Evolutionary conservation across 2,329 filamentous ascomycete species (phyloP), one percentile per base, ranked within the genome.

Genomic region (Lasiodiplodia sp.): DNA sequence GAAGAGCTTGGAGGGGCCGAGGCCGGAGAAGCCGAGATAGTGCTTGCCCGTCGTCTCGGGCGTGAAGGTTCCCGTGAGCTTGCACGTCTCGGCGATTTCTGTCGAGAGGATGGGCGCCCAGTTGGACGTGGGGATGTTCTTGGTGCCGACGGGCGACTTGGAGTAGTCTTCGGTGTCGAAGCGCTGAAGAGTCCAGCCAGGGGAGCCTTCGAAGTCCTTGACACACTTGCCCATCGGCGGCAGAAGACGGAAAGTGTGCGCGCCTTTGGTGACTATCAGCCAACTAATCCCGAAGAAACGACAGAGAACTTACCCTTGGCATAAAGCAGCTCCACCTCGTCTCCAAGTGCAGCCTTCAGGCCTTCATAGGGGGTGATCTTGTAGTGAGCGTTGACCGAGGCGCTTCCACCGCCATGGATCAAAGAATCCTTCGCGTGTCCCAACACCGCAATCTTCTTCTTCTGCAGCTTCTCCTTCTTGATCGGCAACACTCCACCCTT

Each of bases 361-460:
- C 65, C 65, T 56, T 90, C 88, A 60, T 89, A 83, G 0, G 90
- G 90, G 11, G 89, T 83, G 3, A 88, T 89, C 72, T 83, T 88
- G 77, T 91, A 91, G 77, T 91, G 91, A 0, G 90, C 88, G 74
- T 91, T 91, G 62, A 91, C 79, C 70, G 87, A 90, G n/a, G 90
- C 89, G 73, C 89, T 91, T 64, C 90, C 89, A 51, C 89, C 89
- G 58, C 90, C 89, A 16, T 87, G 87, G n/a, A 87, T 88, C 71
- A 91, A 90, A 0, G 89, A 86, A 67, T 88, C 82, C 74, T 90
- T 90, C n/a, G 88, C 88, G 70, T 91, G 91, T 0, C 89, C 89
- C 60, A 91, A 90, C 69, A 91, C 83, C 3, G 89, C 89, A 68
- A 91, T 84, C 75, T 85, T 90, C 60, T 52, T 63, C 31, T 63